Percentiles rank a stretch among this genome's conserved stretches.
phyloP scores from a whole-genome alignment of 163 green algal genomes.

The Coccomyxa subellipsoidea region DNA sequence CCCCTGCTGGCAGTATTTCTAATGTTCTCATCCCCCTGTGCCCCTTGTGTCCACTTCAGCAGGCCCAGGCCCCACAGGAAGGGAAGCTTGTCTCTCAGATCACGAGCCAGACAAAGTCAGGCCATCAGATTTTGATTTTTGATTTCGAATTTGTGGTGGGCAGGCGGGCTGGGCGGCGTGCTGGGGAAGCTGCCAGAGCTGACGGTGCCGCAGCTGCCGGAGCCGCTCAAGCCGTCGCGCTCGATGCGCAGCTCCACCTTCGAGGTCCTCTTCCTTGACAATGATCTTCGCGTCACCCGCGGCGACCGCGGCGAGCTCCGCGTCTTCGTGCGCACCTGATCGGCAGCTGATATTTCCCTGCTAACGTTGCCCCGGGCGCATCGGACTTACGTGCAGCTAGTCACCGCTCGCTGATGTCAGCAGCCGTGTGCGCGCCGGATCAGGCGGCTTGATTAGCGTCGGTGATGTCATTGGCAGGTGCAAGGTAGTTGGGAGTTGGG shows the following conservation, averaged over 20 bases:
- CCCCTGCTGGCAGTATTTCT: background rate
- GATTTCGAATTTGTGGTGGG: background rate
- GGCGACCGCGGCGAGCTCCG: slow-evolving; percentile 43
- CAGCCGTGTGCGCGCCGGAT: no score
- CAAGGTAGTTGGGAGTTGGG: no score
- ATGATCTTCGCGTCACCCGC: slow-evolving; percentile 45
- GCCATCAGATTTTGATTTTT: no score
- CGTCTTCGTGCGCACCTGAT: slow-evolving; percentile 30
- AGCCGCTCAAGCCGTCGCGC: slow-evolving; percentile 24
- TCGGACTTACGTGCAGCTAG: background rate
- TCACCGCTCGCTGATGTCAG: background rate
- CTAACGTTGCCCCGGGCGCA: no score
- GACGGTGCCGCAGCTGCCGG: slow-evolving; percentile 37
- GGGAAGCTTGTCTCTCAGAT: no score
- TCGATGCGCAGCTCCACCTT: slow-evolving; percentile 31
- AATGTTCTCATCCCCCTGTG: background rate
- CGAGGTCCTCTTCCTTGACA: slow-evolving; percentile 49
- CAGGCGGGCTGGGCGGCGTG: slow-evolving; percentile 32
- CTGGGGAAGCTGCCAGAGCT: slow-evolving; percentile 42
- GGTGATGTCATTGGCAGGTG: no score
- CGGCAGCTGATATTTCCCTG: no score
- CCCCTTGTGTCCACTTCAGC: no score
- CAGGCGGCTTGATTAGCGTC: no score
- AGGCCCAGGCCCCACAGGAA: no score
- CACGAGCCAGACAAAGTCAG: no score